These are phyloP conservation scores for Chaetomiaceae sp. DNA, from an alignment of 2,329 filamentous ascomycete genomes.

Conservation along the genomic window DNA sequence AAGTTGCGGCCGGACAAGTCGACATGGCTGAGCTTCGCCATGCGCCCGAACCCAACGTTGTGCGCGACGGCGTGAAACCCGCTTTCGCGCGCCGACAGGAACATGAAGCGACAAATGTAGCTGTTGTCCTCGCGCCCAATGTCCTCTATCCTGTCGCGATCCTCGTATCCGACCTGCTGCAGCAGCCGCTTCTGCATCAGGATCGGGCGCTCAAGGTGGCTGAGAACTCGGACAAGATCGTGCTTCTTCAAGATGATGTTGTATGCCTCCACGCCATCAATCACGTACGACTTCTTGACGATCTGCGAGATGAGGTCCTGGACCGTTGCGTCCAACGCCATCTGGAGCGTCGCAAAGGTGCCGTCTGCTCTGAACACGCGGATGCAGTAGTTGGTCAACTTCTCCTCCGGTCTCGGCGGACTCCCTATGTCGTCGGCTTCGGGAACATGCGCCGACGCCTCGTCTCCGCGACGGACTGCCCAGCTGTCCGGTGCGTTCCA, in stretches of 20 bases:
- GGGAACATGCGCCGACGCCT: conserved; percentile 47
- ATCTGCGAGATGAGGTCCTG: conserved; percentile 83
- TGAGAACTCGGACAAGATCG: conserved; percentile 76
- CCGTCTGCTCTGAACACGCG: conserved; percentile 91
- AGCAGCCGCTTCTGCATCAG: conserved; percentile 87
- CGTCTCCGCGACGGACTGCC: conserved; percentile 76
- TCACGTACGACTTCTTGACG: conserved; percentile 88
- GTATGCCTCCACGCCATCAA: conserved; percentile 87
- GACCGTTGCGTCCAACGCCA: conserved; percentile 76
- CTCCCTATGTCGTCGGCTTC: conserved; percentile 65
- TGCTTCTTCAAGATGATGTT: conserved; percentile 94
- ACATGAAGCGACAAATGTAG: conserved; percentile 93
- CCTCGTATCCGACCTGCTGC: conserved; percentile 85
- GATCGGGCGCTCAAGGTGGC: conserved; percentile 71
- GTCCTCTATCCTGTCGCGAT: conserved; percentile 82
- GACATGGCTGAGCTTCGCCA: conserved; percentile 89
- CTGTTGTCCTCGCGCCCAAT: conserved; percentile 95
- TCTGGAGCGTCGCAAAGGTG: conserved; percentile 88
- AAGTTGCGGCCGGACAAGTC: conserved; percentile 86
- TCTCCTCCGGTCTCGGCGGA: conserved; percentile 65
- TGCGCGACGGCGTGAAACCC: conserved; percentile 69
- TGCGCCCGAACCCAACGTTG: conserved; percentile 73
- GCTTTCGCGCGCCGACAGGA: conserved; percentile 81
- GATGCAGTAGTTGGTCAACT: conserved; percentile 76
- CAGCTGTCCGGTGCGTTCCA: conserved; percentile 98